Conservation (phyloP, 164 flowering plant genomes). For the Santalum album region DNA sequence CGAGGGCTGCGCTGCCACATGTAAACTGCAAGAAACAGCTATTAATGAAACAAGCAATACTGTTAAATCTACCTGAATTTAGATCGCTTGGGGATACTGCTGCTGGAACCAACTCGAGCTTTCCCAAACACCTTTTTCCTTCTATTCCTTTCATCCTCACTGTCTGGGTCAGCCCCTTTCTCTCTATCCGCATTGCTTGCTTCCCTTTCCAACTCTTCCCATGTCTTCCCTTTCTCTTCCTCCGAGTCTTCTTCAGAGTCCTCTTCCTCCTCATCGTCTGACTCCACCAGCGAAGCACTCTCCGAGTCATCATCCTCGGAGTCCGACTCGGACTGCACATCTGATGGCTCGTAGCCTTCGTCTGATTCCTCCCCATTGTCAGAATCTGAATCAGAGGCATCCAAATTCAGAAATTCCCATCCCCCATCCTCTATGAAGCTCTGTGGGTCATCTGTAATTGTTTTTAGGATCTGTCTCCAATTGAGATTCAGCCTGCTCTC, state of each 20-base stretch:
- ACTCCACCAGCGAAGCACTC: constrained; percentile 22
- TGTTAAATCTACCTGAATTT: neutral
- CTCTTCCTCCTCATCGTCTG: constrained; percentile 14
- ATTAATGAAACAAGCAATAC: no score
- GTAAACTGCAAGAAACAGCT: no score
- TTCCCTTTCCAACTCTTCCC: constrained; percentile 8
- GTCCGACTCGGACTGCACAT: constrained; percentile 19
- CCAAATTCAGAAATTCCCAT: constrained; percentile 84
- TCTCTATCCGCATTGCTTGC: constrained; percentile 4
- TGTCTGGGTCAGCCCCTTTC: constrained; percentile 2
- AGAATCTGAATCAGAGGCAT: constrained; percentile 67
- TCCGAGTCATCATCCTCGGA: constrained; percentile 20
- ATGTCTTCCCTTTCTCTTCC: constrained; percentile 7
- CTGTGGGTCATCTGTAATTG: constrained; percentile 67
- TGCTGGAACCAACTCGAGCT: neutral
- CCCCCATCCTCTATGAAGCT: constrained; percentile 77
- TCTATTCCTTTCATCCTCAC: constrained; percentile 1
- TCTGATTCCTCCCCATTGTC: constrained; percentile 67
- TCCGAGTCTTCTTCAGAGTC: constrained; percentile 4
- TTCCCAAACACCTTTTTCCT: constrained; percentile 3
- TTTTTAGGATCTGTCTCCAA: constrained; percentile 65
- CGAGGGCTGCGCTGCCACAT: no score
- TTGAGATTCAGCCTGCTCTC: constrained; percentile 72
- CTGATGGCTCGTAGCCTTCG: constrained; percentile 69
- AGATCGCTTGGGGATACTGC: neutral